These are phyloP conservation scores for Canna indica DNA, from an alignment of 176 grass and related monocot genomes.

Conservation along the genomic window DNA sequence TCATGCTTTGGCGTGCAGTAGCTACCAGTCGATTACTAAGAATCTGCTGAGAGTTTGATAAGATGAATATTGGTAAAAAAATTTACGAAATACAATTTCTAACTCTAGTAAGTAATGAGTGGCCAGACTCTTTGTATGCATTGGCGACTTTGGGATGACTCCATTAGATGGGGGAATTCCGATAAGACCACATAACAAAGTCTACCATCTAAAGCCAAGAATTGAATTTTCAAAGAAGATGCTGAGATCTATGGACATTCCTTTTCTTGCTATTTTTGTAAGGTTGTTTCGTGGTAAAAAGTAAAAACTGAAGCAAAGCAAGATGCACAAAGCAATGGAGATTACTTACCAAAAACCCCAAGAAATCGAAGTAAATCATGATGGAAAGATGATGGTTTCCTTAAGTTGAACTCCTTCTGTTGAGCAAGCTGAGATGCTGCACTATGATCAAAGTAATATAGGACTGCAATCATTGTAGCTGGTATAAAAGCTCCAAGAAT, in stretches of 20 bases:
- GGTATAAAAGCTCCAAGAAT: slow-evolving; percentile 87
- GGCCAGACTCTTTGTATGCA: too few relatives aligned
- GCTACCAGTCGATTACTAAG: slow-evolving; percentile 62
- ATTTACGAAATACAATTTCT: background rate
- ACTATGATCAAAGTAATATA: too few relatives aligned
- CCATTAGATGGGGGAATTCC: too few relatives aligned
- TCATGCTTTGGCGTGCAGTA: slow-evolving; percentile 55
- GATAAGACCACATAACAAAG: too few relatives aligned
- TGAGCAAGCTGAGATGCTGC: slow-evolving; percentile 90
- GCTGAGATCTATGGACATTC: background rate
- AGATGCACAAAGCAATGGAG: background rate
- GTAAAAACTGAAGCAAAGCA: background rate
- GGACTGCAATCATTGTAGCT: slow-evolving; percentile 92
- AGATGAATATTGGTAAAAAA: too few relatives aligned
- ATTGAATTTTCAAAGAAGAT: background rate
- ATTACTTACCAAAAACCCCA: slow-evolving; percentile 68
- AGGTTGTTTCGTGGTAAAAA: background rate
- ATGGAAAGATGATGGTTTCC: slow-evolving; percentile 87
- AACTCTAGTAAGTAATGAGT: too few relatives aligned
- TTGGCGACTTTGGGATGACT: too few relatives aligned
- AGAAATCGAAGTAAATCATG: slow-evolving; percentile 94
- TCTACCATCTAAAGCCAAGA: slow-evolving; percentile 13
- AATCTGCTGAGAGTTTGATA: slow-evolving; percentile 38
- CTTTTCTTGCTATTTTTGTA: background rate
- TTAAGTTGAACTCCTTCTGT: slow-evolving; percentile 86